Evolutionary conservation across 2,329 filamentous ascomycete genomes (phyloP).

Genomic region (Emmonsia crescens): DNA sequence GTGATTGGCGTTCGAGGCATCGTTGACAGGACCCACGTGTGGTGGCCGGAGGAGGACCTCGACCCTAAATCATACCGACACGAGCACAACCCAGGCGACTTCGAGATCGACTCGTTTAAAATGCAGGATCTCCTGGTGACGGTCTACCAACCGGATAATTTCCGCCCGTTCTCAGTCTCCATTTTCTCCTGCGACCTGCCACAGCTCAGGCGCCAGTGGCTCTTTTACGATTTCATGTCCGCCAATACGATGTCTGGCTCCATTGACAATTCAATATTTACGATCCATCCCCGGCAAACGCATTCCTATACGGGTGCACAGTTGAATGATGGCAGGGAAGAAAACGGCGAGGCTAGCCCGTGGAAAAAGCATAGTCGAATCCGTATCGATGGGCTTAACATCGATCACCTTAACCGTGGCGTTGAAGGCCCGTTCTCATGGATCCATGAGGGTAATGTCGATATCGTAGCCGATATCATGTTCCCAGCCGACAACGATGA

Average conservation of each 20-base stretch:
- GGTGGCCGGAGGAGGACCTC: constrained; percentile 53
- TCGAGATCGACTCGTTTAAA: constrained; percentile 94
- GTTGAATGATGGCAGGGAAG: constrained; percentile 44
- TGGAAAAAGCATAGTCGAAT: constrained; percentile 97
- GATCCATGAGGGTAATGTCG: constrained; percentile 95
- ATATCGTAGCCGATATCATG: constrained; percentile 93
- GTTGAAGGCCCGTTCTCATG: constrained; percentile 91
- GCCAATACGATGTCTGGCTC: constrained; percentile 95
- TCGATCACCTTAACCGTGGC: constrained; percentile 89
- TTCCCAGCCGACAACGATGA: constrained; percentile 81
- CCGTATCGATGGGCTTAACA: constrained; percentile 83
- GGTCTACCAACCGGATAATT: constrained; percentile 77
- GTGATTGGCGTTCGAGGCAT: constrained; percentile 89
- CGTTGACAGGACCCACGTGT: constrained; percentile 75
- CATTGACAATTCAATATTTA: constrained; percentile 91
- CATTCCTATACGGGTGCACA: constrained; percentile 64
- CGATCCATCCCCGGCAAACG: constrained; percentile 85
- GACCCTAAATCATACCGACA: constrained; percentile 84
- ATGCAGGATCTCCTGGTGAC: constrained; percentile 88
- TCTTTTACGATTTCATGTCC: constrained; percentile 94
- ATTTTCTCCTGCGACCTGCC: constrained; percentile 94
- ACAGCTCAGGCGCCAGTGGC: constrained; percentile 84
- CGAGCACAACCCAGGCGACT: constrained; percentile 81
- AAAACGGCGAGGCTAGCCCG: constrained; percentile 53
- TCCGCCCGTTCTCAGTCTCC: constrained; percentile 90